Evolutionary conservation across 768 basidiomycete species (phyloP).

Genomic region (Crassisporium funariophilum): DNA sequence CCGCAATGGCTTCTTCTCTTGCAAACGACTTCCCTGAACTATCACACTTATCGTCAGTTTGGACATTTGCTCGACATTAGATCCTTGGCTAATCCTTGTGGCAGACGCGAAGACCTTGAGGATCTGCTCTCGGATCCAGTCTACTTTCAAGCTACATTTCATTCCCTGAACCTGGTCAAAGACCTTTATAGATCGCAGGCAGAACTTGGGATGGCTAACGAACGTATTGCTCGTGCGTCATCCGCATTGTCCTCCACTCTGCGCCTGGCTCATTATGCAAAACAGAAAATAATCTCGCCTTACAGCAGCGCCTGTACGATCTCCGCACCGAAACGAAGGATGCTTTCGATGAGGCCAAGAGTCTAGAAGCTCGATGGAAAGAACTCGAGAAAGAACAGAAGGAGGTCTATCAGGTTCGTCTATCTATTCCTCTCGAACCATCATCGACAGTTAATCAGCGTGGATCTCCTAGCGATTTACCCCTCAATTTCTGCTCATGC

Average conservation of each 20-base stretch:
- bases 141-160: slow-evolving; percentile 88
- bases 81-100: background rate
- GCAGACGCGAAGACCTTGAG: slow-evolving; percentile 87
- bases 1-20: slow-evolving; percentile 45
- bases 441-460: slow-evolving; percentile 3
- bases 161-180: slow-evolving; percentile 75
- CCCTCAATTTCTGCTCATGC: slow-evolving; percentile 85
- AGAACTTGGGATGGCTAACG: slow-evolving; percentile 82
- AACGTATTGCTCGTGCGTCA: slow-evolving; percentile 79
- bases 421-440: background rate
- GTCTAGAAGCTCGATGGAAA: slow-evolving; percentile 80
- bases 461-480: slow-evolving; percentile 63
- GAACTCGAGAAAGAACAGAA: slow-evolving; percentile 87
- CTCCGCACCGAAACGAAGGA: slow-evolving; percentile 83
- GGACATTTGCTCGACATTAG: background rate
- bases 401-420: slow-evolving; percentile 80
- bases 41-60: slow-evolving; percentile 65
- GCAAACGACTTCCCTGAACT: slow-evolving; percentile 74
- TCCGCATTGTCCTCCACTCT: no score
- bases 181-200: slow-evolving; percentile 74
- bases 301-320: slow-evolving; percentile 75
- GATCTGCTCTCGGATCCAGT: slow-evolving; percentile 78
- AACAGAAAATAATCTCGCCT: slow-evolving; percentile 75
- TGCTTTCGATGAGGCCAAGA: slow-evolving; percentile 85
- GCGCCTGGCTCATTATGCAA: no score